phyloP scores from a whole-genome alignment of 2,329 filamentous ascomycete genomes.

The Trichoderma guizhouense region DNA sequence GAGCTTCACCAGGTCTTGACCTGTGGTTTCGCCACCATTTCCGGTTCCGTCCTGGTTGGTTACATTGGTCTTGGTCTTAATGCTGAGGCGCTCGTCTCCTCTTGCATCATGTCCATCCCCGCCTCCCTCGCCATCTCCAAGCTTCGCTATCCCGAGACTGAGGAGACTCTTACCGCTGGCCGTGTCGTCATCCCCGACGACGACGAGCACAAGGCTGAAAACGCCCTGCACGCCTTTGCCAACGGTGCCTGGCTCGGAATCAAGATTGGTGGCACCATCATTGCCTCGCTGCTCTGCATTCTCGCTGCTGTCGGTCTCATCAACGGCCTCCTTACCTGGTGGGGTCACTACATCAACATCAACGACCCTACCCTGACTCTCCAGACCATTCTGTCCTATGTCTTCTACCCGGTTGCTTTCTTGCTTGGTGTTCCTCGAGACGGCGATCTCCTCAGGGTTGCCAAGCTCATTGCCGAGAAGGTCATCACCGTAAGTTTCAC shows the following conservation, averaged over 20 bases:
- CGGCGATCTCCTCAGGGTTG: conserved; percentile 66
- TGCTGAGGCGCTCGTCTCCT: conserved; percentile 79
- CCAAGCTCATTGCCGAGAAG: conserved; percentile 78
- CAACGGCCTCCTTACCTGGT: conserved; percentile 79
- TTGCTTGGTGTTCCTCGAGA: conserved; percentile 71
- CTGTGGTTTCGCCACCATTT: conserved; percentile 88
- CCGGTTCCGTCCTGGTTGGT: conserved; percentile 79
- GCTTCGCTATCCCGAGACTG: conserved; percentile 82
- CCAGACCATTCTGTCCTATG: conserved; percentile 71
- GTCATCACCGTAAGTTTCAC: conserved; percentile 60
- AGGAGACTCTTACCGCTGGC: conserved; percentile 80
- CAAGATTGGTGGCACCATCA: conserved; percentile 82
- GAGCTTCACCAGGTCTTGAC: conserved; percentile 93
- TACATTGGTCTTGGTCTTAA: conserved; percentile 84
- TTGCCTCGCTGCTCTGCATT: conserved; percentile 77
- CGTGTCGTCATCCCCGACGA: conserved; percentile 78
- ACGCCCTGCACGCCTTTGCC: conserved; percentile 79
- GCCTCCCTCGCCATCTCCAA: conserved; percentile 87
- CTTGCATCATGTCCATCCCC: conserved; percentile 93
- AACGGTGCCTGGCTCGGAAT: conserved; percentile 82
- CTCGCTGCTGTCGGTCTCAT: conserved; percentile 71
- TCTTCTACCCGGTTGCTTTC: conserved; percentile 76
- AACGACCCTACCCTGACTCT: conserved; percentile 65
- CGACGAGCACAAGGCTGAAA: conserved; percentile 70
- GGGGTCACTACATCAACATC: conserved; percentile 75